These are phyloP conservation scores for Flagelloscypha sp. DNA, from an alignment of 768 basidiomycete species.

Conservation along the genomic window DNA sequence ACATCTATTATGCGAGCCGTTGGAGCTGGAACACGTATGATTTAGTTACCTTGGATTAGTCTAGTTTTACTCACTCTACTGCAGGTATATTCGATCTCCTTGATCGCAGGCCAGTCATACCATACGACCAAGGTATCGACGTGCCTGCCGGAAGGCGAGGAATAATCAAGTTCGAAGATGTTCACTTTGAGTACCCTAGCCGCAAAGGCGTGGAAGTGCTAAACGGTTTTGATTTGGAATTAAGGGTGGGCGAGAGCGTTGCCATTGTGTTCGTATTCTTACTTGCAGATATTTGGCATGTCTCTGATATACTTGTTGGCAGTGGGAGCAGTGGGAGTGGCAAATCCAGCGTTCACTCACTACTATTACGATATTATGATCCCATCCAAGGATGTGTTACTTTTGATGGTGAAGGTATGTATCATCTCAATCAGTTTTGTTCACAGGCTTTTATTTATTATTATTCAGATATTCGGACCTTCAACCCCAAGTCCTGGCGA, in stretches of 20 bases:
- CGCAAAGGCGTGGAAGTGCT: slow-evolving; percentile 75
- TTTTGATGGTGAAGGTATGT: slow-evolving; percentile 75
- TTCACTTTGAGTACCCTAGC: slow-evolving; percentile 86
- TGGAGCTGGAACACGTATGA: slow-evolving; percentile 82
- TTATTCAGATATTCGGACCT: slow-evolving; percentile 69
- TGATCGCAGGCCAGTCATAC: slow-evolving; percentile 70
- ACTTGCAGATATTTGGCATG: slow-evolving; percentile 1
- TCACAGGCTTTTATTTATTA: background rate
- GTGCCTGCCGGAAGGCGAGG: slow-evolving; percentile 55
- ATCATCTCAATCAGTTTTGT: background rate
- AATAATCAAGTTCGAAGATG: slow-evolving; percentile 69
- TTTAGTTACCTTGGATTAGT: too few relatives aligned
- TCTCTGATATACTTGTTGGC: slow-evolving; percentile 6
- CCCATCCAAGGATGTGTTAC: slow-evolving; percentile 76
- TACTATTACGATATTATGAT: slow-evolving; percentile 85
- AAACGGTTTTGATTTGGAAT: slow-evolving; percentile 72
- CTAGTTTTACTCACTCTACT: too few relatives aligned
- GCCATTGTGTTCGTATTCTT: slow-evolving; percentile 77
- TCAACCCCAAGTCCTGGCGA: slow-evolving; percentile 82
- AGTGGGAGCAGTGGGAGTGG: slow-evolving; percentile 92
- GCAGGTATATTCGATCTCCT: slow-evolving; percentile 96
- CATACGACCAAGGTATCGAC: slow-evolving; percentile 49
- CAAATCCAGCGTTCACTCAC: slow-evolving; percentile 85
- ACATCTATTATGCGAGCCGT: slow-evolving; percentile 95
- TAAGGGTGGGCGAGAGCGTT: slow-evolving; percentile 79